Evolutionary conservation across 2,329 filamentous ascomycete species (phyloP), one percentile per base, ranked within the genome.

Genomic region (Phialocephala sp.): DNA sequence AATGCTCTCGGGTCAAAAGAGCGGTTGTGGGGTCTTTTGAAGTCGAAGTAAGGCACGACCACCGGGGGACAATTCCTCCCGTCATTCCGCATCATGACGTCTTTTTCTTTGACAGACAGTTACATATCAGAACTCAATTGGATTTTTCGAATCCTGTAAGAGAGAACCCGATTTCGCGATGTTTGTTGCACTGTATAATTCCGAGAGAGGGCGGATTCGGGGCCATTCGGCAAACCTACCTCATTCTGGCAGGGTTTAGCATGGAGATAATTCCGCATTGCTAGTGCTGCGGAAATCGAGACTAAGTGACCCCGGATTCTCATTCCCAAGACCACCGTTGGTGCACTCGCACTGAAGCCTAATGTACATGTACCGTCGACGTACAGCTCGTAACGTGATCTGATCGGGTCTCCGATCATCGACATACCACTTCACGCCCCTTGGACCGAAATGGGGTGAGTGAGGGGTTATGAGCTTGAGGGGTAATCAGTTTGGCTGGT

Each of bases 381-480:
- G 41, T 18, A 3, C 27, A 32, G 9, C 22, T 32, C 14, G 14
- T 27, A 54, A 32, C 50, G 24, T 54, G 50, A 32, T 54, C 50
- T 14, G 8, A 27, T 20, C n/a, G 45, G 41, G 2, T 6, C n/a
- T 32, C 11, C 8, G 24, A 54, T 35, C 50, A 54, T 18, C 27
- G 18, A 54, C 50, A 54, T 54, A 9, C 50, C 50, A 54, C 50
- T 54, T 27, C 11, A 54, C 50, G 50, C 52, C 41, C 63, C 54
- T 37, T 43, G 37, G 59, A 37, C 56, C 62, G 47, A 60, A 52
- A 50, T 62, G 56, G 54, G 20, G 41, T 65, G 58, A 39, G 22
- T 57, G 62, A 62, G 60, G 60, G 60, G 60, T 66, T 54, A 24
- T 41, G 37, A 41, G 37, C 37, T 41, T 41, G 27, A 32, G 27